Evolutionary conservation across 352 stramenopile species (phyloP), one percentile per base, ranked within the genome.

Genomic region (Globisporangium cylindrosporum): DNA sequence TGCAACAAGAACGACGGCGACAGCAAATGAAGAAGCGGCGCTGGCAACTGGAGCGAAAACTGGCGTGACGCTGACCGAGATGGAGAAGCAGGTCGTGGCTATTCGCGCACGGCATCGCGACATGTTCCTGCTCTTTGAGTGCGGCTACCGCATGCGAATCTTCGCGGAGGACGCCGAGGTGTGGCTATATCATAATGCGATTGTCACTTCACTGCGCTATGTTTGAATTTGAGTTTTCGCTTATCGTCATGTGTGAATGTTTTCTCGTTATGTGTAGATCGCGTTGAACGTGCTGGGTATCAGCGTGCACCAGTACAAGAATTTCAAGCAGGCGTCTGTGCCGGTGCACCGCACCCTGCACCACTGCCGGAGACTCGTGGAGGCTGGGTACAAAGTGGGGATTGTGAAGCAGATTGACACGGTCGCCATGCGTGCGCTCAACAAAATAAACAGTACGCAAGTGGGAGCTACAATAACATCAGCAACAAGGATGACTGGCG

Each of bases 71-170:
- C 25, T 65, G 14, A 94, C 86, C 6, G 81, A 86, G 29, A 88
- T 94, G 77, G 85, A 94, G 71, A 79, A 88, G 73, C 88, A 96
- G 69, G 84, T 94, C 18, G 69, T 82, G 53, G 71, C 58, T 29
- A 67, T 96, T 57, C 81, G 80, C n/a, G 61, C 34, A 1, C 18
- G 60, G 14, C 62, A 89, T 34, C 65, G 72, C 15, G 82, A 85
- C 56, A 76, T 75, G 25, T 67, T 94, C 56, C 74, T 95, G 65
- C 66, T 92, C 34, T 84, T 95, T 34, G 82, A 95, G 73, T 93
- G 83, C 66, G 89, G 87, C 32, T 96, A 96, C 64, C 84, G 84
- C 67, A 90, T 91, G 73, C 74, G 84, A 4, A 76, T 94, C 27
- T 96, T 96, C 59, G 84, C 75, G 3, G 54, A 88, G 8, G 89